Conservation (phyloP, 2,329 filamentous ascomycete species). For the Anisogramma anomala region DNA sequence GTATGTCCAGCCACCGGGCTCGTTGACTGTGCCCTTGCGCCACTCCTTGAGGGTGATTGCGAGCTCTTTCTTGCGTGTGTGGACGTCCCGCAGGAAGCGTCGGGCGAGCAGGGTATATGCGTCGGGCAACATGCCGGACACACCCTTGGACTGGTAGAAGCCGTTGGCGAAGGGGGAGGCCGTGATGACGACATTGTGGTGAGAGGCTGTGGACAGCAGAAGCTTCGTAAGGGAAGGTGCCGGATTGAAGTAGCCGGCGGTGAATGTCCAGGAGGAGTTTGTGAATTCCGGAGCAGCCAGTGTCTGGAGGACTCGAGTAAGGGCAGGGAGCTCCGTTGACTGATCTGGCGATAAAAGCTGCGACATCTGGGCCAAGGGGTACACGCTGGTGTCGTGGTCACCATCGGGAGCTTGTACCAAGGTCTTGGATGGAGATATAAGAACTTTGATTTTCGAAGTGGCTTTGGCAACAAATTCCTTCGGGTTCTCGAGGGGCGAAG, state of each 20-base stretch:
- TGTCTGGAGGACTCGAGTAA: conserved; percentile 61
- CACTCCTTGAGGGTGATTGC: conserved; percentile 75
- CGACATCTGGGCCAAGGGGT: conserved; percentile 79
- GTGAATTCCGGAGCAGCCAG: conserved; percentile 53
- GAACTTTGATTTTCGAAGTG: conserved; percentile 51
- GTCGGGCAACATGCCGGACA: conserved; percentile 80
- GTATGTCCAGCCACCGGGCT: conserved; percentile 87
- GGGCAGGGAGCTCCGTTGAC: conserved; percentile 78
- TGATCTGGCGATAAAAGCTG: conserved; percentile 67
- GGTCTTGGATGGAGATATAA: conserved; percentile 46
- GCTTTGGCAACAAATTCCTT: conserved; percentile 58
- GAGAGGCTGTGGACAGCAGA: conserved; percentile 60
- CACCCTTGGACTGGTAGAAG: conserved; percentile 78
- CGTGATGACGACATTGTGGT: conserved; percentile 72
- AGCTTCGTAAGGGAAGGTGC: conserved; percentile 71
- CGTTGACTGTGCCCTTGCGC: conserved; percentile 68
- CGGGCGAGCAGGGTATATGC: conserved; percentile 85
- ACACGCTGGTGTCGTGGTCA: conserved; percentile 57
- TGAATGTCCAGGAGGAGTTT: conserved; percentile 83
- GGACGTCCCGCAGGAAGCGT: conserved; percentile 58
- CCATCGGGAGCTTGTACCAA: conserved; percentile 11
- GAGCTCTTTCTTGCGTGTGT: conserved; percentile 33
- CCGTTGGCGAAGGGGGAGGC: conserved; percentile 91
- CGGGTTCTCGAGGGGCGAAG: conserved; percentile 61
- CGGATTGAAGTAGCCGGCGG: conserved; percentile 97